These are phyloP conservation scores for Coemansia sp. DNA, from an alignment of 192 early-diverging fungal species.

Conservation along the genomic window DNA sequence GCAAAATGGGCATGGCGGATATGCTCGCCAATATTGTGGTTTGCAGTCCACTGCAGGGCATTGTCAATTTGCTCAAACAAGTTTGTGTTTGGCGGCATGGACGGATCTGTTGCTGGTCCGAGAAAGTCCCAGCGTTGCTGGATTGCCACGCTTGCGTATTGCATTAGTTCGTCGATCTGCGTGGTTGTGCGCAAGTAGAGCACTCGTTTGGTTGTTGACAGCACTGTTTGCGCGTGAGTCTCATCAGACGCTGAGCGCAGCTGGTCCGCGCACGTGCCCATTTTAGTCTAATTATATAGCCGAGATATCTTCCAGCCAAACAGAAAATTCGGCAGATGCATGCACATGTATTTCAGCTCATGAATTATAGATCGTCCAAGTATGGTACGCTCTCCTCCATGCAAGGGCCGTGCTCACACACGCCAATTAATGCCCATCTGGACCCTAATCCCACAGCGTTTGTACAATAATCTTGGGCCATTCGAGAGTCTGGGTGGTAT, in stretches of 20 bases:
- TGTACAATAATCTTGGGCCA: not conserved
- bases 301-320: not conserved
- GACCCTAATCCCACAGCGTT: not conserved
- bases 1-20: slow-evolving; percentile 39
- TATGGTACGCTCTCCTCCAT: not conserved
- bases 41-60: slow-evolving; percentile 17
- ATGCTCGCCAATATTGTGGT: slow-evolving; percentile 17
- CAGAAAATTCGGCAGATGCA: not conserved
- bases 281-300: not conserved
- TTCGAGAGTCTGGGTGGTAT: not conserved
- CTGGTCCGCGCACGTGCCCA: slow-evolving; percentile 3
- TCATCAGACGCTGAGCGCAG: not conserved
- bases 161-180: slow-evolving; percentile 45
- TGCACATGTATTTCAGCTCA: not conserved
- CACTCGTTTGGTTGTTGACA: slow-evolving; percentile 14
- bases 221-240: not conserved
- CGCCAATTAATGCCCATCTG: not conserved
- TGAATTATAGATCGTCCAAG: not conserved
- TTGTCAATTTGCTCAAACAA: slow-evolving; percentile 21
- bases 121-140: slow-evolving; percentile 53
- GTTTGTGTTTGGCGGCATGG: not conserved
- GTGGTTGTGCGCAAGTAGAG: slow-evolving; percentile 31
- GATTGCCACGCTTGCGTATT: slow-evolving; percentile 11
- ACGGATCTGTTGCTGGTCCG: slow-evolving; percentile 11
- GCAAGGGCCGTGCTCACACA: not conserved